These are phyloP conservation scores for Litsea cubeba DNA, from an alignment of 164 flowering plant species.

Conservation along the genomic window DNA sequence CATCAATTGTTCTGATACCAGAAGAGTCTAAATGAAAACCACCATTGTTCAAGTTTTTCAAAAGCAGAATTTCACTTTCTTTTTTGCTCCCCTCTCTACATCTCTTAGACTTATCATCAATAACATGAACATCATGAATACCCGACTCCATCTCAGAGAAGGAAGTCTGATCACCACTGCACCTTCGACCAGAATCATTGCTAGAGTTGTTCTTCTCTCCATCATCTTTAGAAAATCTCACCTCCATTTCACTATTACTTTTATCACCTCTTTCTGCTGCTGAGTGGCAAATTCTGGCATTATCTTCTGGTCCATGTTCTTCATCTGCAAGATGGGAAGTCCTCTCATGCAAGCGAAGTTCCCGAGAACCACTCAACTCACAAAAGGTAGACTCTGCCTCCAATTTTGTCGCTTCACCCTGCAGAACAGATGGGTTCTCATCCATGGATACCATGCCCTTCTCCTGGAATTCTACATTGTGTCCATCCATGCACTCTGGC, in stretches of 20 bases:
- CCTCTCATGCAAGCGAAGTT: conserved; percentile 16
- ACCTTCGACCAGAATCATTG: conserved; percentile 14
- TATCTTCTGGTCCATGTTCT: conserved; percentile 19
- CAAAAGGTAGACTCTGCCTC: conserved; percentile 6
- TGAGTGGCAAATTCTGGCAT: conserved; percentile 8
- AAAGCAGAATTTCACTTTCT: conserved; percentile 12
- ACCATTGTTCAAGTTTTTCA: conserved; percentile 13
- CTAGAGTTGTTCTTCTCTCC: conserved; percentile 18
- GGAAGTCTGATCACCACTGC: conserved; percentile 5
- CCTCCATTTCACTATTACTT: conserved; percentile 15
- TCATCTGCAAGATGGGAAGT: conserved; percentile 13
- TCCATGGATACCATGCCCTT: conserved; percentile 34
- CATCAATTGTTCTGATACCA: conserved; percentile 12
- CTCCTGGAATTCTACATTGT: conserved; percentile 34
- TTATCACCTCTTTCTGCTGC: conserved; percentile 7
- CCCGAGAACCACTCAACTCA: conserved; percentile 13
- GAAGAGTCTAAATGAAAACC: conserved; percentile 19
- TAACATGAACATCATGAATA: conserved; percentile 65
- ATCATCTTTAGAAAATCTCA: conserved; percentile 13
- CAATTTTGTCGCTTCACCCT: conserved; percentile 10
- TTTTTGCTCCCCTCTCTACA: conserved; percentile 12
- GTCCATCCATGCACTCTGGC: conserved; percentile 11
- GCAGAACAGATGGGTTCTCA: conserved; percentile 13
- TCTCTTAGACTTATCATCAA: conserved; percentile 31
- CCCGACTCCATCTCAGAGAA: conserved; percentile 25